phyloP scores from a whole-genome alignment of 768 basidiomycete genomes.

The Tremella yokohamensis region DNA sequence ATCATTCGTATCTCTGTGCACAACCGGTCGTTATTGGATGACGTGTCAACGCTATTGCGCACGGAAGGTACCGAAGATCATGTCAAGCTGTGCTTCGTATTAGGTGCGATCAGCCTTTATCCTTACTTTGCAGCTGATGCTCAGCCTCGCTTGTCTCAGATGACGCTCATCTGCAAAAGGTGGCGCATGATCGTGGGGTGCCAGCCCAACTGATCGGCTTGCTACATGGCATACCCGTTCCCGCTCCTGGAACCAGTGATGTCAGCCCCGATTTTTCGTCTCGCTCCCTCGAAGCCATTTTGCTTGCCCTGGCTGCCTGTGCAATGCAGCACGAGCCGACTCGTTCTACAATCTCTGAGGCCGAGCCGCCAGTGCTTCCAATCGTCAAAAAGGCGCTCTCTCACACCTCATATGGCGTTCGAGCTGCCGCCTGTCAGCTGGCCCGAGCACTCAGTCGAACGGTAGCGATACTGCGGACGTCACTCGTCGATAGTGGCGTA shows the following conservation, averaged over 20 bases:
- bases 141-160: conserved; percentile 69
- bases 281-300: conserved; percentile 56
- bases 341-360: conserved; percentile 65
- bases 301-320: conserved; percentile 72
- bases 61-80: conserved; percentile 50
- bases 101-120: conserved; percentile 57
- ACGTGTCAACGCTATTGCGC: conserved; percentile 25
- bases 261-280: conserved; percentile 29
- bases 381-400: conserved; percentile 59
- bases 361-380: conserved; percentile 57
- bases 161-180: conserved; percentile 63
- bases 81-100: conserved; percentile 69
- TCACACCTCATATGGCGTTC: conserved; percentile 67
- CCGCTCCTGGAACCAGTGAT: conserved; percentile 22
- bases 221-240: conserved; percentile 41
- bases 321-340: conserved; percentile 70
- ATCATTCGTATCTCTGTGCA: conserved; percentile 18
- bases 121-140: neutral
- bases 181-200: conserved; percentile 68
- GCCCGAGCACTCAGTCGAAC: conserved; percentile 74
- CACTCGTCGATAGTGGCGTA: conserved; percentile 74
- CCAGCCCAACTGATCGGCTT: conserved; percentile 56
- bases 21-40: conserved; percentile 32
- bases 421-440: conserved; percentile 83
- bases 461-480: conserved; percentile 75